phyloP scores from a whole-genome alignment of 495 filamentous ascomycete species.

The Elaphomyces granulatus region DNA sequence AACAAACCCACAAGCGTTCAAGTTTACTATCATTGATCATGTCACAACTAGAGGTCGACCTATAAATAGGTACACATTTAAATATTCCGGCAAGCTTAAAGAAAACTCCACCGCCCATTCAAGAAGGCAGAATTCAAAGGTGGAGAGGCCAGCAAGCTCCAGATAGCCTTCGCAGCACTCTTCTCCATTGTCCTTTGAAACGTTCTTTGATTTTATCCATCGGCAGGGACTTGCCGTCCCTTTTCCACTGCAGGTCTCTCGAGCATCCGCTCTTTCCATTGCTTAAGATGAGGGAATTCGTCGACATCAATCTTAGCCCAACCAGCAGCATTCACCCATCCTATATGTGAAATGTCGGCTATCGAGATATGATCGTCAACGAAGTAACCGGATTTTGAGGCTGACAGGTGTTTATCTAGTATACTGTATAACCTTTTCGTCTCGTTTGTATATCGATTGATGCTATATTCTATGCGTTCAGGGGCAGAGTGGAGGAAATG shows the following conservation, averaged over 20 bases:
- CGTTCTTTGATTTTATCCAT: constrained; percentile 48
- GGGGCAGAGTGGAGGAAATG: constrained; percentile 83
- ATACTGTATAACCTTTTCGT: constrained; percentile 67
- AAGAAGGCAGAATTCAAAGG: too few species aligned
- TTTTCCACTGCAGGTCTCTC: constrained; percentile 56
- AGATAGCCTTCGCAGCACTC: constrained; percentile 33
- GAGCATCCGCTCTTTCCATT: constrained; percentile 59
- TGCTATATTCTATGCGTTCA: constrained; percentile 73
- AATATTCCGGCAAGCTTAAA: too few species aligned
- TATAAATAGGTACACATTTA: too few species aligned
- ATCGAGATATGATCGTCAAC: constrained; percentile 71
- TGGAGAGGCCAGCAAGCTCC: too few species aligned
- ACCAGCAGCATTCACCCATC: constrained; percentile 49
- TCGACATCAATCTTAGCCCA: constrained; percentile 65
- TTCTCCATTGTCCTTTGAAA: constrained; percentile 38
- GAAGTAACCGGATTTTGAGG: constrained; percentile 51
- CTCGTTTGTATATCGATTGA: constrained; percentile 72
- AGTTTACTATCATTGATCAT: too few species aligned
- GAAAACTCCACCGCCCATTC: too few species aligned
- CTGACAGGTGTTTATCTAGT: constrained; percentile 56
- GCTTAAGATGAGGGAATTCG: constrained; percentile 62
- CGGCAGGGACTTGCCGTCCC: constrained; percentile 61
- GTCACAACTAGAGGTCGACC: too few species aligned
- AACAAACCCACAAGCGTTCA: too few species aligned
- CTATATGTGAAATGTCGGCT: constrained; percentile 71